Evolutionary conservation across 2,329 filamentous ascomycete genomes (phyloP).

Genomic region (Colletotrichum camelliae): DNA sequence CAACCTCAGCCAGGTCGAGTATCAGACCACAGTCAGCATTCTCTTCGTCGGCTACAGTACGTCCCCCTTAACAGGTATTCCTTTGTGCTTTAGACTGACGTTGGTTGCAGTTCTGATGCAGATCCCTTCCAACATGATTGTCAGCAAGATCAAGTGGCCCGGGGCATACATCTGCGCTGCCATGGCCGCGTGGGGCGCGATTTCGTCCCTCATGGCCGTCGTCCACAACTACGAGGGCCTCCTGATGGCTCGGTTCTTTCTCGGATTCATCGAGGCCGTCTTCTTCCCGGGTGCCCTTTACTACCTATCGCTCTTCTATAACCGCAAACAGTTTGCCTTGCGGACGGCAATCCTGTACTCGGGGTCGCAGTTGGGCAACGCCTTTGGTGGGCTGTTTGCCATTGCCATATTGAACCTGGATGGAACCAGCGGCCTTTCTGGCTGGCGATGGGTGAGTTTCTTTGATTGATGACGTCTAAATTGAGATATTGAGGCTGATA

Average conservation of each 20-base stretch:
- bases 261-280: conserved; percentile 22
- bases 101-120: conserved; percentile 32
- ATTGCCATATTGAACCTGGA: conserved; percentile 61
- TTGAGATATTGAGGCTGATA: neutral
- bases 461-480: fast-evolving
- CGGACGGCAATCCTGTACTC: conserved; percentile 38
- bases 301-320: conserved; percentile 46
- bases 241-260: conserved; percentile 22
- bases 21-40: conserved; percentile 44
- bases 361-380: conserved; percentile 35
- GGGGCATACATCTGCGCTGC: conserved; percentile 26
- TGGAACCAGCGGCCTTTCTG: conserved; percentile 61
- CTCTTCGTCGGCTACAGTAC: conserved; percentile 39
- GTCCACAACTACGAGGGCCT: conserved; percentile 49
- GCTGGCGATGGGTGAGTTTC: conserved; percentile 62
- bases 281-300: conserved; percentile 49
- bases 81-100: neutral
- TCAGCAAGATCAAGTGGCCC: conserved; percentile 24
- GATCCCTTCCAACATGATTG: conserved; percentile 39
- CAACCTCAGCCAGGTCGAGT: conserved; percentile 32
- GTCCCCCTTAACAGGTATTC: neutral
- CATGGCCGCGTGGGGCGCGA: conserved; percentile 28
- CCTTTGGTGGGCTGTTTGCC: conserved; percentile 40
- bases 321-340: conserved; percentile 37
- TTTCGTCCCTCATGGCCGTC: conserved; percentile 43